Percentiles rank a stretch among this genome's conserved stretches.
Conservation (phyloP, 2,329 filamentous ascomycete genomes). For the Sarocladium kiliense region DNA sequence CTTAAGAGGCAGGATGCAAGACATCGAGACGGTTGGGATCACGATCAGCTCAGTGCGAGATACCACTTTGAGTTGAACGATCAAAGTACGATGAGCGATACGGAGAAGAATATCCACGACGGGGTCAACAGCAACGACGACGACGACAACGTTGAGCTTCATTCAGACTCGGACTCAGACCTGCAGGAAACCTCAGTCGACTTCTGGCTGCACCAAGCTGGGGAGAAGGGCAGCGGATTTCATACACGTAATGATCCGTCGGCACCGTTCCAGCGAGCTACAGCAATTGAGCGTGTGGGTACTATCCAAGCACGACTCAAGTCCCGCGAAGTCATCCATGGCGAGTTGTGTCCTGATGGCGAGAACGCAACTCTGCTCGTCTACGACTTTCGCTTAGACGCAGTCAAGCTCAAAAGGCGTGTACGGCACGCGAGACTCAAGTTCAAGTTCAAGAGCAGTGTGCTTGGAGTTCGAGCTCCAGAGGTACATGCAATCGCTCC, state of each 20-base stretch:
- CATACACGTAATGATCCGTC: conserved; percentile 18
- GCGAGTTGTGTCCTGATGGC: conserved; percentile 15
- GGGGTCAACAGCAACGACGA: conserved; percentile 1
- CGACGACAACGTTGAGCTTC: background rate
- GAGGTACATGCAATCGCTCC: conserved; percentile 16
- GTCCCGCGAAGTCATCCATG: conserved; percentile 20
- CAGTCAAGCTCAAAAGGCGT: conserved; percentile 16
- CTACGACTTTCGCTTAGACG: conserved; percentile 20
- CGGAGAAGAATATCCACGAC: background rate
- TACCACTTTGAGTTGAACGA: no score
- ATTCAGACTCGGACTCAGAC: conserved; percentile 12
- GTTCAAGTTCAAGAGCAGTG: conserved; percentile 16
- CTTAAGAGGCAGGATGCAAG: no score
- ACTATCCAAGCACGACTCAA: conserved; percentile 21
- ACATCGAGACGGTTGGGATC: no score
- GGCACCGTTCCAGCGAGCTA: conserved; percentile 16
- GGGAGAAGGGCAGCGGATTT: conserved; percentile 16
- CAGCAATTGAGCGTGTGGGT: conserved; percentile 14
- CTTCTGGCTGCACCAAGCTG: conserved; percentile 15
- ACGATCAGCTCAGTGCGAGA: no score
- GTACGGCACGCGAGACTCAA: conserved; percentile 17
- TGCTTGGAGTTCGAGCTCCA: conserved; percentile 8
- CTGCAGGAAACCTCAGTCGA: conserved; percentile 14
- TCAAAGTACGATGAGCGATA: background rate
- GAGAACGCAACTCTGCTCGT: conserved; percentile 19